These are phyloP conservation scores for Aquilaria yunnanensis DNA, from an alignment of 345 rosid species.

Conservation along the genomic window DNA sequence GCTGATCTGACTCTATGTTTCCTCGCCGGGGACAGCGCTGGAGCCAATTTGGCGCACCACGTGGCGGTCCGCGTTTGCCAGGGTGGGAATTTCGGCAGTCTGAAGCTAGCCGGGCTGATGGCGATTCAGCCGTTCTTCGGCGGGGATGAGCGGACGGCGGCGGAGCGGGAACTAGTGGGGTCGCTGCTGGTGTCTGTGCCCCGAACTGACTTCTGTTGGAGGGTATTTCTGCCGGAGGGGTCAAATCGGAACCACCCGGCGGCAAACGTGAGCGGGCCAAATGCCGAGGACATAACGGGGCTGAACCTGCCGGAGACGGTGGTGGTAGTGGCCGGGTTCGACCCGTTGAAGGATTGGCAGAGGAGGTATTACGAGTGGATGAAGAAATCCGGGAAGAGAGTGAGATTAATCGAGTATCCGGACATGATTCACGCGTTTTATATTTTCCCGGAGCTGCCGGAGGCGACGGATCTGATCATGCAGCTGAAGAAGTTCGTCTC, in stretches of 20 bases:
- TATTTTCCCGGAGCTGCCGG: slow-evolving; percentile 61
- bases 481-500: slow-evolving; percentile 51
- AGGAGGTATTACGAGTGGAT: slow-evolving; percentile 62
- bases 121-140: slow-evolving; percentile 81
- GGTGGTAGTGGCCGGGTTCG: slow-evolving; percentile 51
- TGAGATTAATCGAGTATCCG: slow-evolving; percentile 57
- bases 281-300: slow-evolving; percentile 31
- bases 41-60: slow-evolving; percentile 76
- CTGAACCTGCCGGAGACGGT: slow-evolving; percentile 50
- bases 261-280: slow-evolving; percentile 41
- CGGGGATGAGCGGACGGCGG: slow-evolving; percentile 65
- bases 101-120: slow-evolving; percentile 42
- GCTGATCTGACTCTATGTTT: slow-evolving; percentile 58
- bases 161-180: slow-evolving; percentile 39
- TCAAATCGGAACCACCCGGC: slow-evolving; percentile 48
- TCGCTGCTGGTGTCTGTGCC: slow-evolving; percentile 32
- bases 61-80: slow-evolving; percentile 39
- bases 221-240: slow-evolving; percentile 48
- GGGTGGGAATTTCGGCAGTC: slow-evolving; percentile 7
- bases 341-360: slow-evolving; percentile 84
- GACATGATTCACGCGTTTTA: slow-evolving; percentile 78
- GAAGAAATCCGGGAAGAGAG: slow-evolving; percentile 56
- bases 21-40: slow-evolving; percentile 79
- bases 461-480: slow-evolving; percentile 31
- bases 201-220: slow-evolving; percentile 58